Conservation (phyloP, 2,329 filamentous ascomycete species). For the Calcarisporium arbuscula region DNA sequence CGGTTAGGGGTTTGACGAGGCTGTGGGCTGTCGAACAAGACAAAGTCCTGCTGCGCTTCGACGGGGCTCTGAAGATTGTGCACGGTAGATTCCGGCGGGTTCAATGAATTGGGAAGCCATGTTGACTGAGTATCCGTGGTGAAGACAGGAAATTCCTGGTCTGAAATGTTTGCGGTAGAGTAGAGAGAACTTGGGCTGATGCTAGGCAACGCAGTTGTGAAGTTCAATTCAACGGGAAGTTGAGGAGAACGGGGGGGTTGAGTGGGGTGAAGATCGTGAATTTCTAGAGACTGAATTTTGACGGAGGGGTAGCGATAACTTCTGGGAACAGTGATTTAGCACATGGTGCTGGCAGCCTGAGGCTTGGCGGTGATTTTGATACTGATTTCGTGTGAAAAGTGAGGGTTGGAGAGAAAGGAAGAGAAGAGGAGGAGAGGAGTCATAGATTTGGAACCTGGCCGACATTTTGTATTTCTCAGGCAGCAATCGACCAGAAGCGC, state of each 20-base stretch:
- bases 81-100: constrained; percentile 56
- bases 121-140: constrained; percentile 75
- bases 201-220: constrained; percentile 51
- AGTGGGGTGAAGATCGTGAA: constrained; percentile 38
- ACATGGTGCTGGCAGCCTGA: constrained; percentile 47
- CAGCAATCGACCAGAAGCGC: constrained; percentile 26
- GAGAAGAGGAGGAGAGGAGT: constrained; percentile 20
- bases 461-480: constrained; percentile 42
- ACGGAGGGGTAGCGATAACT: constrained; percentile 31
- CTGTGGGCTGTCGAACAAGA: constrained; percentile 60
- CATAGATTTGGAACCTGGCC: constrained; percentile 18
- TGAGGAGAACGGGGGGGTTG: constrained; percentile 40
- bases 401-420: constrained; percentile 29
- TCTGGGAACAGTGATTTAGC: constrained; percentile 44
- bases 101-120: constrained; percentile 70
- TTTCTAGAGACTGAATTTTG: constrained; percentile 48
- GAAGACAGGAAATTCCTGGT: constrained; percentile 67
- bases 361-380: constrained; percentile 22
- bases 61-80: constrained; percentile 49
- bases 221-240: constrained; percentile 64
- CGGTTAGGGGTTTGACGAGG: constrained; percentile 30
- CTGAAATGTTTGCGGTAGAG: constrained; percentile 53
- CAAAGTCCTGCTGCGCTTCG: constrained; percentile 64
- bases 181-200: constrained; percentile 49
- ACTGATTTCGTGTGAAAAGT: constrained; percentile 24